phyloP scores from a whole-genome alignment of 352 stramenopile species.

The Pythium aphanidermatum region DNA sequence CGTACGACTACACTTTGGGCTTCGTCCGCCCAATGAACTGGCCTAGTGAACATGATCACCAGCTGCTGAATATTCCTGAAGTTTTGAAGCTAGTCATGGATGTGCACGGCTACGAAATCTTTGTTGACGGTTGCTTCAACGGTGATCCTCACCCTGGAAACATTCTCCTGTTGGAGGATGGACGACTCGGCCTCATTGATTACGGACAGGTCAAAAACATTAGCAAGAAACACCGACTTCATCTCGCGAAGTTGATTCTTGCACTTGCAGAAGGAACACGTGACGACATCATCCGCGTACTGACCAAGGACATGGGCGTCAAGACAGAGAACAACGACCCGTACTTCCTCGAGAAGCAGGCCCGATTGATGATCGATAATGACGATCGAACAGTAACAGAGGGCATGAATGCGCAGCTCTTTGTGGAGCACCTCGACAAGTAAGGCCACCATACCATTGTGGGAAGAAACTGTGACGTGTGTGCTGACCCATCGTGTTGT shows the following conservation, averaged over 20 bases:
- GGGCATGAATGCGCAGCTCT: constrained; percentile 82
- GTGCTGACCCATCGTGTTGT: too few species aligned
- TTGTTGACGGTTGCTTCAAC: constrained; percentile 90
- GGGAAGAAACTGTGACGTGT: too few species aligned
- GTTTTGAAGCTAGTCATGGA: constrained; percentile 85
- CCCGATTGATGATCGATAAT: constrained; percentile 83
- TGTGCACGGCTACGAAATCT: constrained; percentile 91
- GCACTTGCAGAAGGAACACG: constrained; percentile 63
- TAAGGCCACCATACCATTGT: constrained; percentile 34
- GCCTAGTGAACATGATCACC: constrained; percentile 31
- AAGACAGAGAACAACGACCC: constrained; percentile 67
- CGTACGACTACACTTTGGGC: constrained; percentile 87
- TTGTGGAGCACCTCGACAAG: constrained; percentile 80
- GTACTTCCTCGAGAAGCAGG: constrained; percentile 83
- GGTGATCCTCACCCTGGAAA: constrained; percentile 90
- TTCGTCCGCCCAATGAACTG: constrained; percentile 57
- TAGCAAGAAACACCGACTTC: constrained; percentile 48
- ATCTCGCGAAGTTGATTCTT: constrained; percentile 81
- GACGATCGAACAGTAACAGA: constrained; percentile 75
- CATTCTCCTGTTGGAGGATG: constrained; percentile 88
- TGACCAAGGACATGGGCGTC: constrained; percentile 77
- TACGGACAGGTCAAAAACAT: constrained; percentile 91
- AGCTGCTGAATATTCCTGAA: constrained; percentile 74
- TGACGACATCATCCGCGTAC: constrained; percentile 68
- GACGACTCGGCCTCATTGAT: constrained; percentile 87